Conservation (phyloP, 768 basidiomycete genomes). For the Mrakia frigida region DNA sequence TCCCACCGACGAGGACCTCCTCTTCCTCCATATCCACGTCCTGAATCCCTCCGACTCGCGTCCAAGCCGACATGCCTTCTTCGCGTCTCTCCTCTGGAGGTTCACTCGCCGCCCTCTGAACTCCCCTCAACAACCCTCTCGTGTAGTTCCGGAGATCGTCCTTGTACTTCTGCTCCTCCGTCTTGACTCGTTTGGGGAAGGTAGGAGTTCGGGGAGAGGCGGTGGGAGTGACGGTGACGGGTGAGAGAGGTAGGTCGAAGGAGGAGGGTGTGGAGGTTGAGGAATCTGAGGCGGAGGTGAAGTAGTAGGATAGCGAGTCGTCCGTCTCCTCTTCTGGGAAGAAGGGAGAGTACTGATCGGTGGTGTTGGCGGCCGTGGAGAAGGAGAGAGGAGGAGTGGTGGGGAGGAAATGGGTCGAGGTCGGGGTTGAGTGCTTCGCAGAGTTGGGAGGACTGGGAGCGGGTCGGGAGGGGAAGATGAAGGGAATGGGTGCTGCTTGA, state of each 20-base stretch:
- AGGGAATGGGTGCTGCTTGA: background rate
- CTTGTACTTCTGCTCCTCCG: conserved; percentile 12
- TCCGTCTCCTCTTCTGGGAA: background rate
- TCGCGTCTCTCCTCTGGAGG: background rate
- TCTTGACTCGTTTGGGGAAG: background rate
- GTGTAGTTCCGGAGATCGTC: background rate
- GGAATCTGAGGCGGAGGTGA: background rate
- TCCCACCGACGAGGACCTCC: conserved; percentile 7
- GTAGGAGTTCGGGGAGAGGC: background rate
- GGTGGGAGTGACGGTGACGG: background rate
- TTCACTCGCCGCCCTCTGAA: background rate
- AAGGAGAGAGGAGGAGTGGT: background rate
- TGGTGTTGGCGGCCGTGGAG: too few species aligned
- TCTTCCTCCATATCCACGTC: conserved; percentile 7
- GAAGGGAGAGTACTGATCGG: background rate
- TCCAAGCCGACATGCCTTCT: background rate
- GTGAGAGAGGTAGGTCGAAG: background rate
- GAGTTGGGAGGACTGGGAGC: background rate
- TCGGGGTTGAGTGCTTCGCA: background rate
- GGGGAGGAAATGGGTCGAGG: background rate
- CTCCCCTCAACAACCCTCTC: background rate
- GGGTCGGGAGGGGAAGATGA: conserved; percentile 4
- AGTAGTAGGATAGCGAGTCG: conserved; percentile 4
- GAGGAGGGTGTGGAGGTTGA: background rate
- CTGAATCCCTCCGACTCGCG: background rate